Percentiles rank a stretch among this genome's conserved stretches.
These are phyloP conservation scores for Fonsecaea multimorphosa DNA, from an alignment of 2,329 filamentous ascomycete genomes.

Conservation along the genomic window DNA sequence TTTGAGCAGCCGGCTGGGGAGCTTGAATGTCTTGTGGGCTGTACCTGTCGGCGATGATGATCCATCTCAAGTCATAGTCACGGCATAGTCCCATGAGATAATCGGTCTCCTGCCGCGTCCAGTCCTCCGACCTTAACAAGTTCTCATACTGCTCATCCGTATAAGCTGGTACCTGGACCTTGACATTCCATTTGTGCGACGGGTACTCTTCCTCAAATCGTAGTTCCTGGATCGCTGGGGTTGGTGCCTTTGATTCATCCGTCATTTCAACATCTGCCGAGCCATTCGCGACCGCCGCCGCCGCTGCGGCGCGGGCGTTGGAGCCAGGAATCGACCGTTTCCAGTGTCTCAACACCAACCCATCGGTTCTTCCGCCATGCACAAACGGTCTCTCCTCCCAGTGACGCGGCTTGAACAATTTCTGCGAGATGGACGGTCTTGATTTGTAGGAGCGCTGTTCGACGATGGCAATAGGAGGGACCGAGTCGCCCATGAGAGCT, in stretches of 20 bases:
- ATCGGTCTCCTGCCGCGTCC: slow-evolving; percentile 92
- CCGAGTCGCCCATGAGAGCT: slow-evolving; percentile 57
- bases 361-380: slow-evolving; percentile 77
- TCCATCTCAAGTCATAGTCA: slow-evolving; percentile 87
- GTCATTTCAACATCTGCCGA: slow-evolving; percentile 42
- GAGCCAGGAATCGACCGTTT: slow-evolving; percentile 62
- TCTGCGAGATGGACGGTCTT: slow-evolving; percentile 38
- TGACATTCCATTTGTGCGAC: slow-evolving; percentile 88
- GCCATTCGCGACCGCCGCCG: slow-evolving; percentile 38
- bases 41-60: slow-evolving; percentile 90
- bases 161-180: slow-evolving; percentile 78
- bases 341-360: slow-evolving; percentile 80
- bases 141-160: slow-evolving; percentile 84
- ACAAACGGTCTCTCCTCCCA: slow-evolving; percentile 62
- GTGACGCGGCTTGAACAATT: slow-evolving; percentile 38
- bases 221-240: slow-evolving; percentile 42
- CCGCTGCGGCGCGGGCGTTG: slow-evolving; percentile 25
- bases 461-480: slow-evolving; percentile 59
- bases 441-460: slow-evolving; percentile 58
- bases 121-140: slow-evolving; percentile 74
- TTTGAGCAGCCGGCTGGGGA: slow-evolving; percentile 14
- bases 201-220: slow-evolving; percentile 56
- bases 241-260: slow-evolving; percentile 40
- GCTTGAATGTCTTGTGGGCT: slow-evolving; percentile 59
- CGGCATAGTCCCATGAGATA: slow-evolving; percentile 78